Base-by-base conservation (phyloP, 306 rosid genomes). In the Quercus variabilis region DNA sequence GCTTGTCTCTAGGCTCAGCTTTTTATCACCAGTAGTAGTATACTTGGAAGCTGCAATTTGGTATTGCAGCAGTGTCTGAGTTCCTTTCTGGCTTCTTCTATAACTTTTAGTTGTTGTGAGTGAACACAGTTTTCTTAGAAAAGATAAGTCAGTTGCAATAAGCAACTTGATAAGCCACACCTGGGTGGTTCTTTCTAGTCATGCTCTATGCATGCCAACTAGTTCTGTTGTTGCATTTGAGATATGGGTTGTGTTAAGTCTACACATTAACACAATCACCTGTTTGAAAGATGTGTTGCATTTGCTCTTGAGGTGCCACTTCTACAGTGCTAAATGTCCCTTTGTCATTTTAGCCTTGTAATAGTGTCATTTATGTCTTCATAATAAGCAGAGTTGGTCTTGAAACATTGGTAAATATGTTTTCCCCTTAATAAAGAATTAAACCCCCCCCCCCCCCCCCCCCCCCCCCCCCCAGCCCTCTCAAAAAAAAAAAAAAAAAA, bases 391-490 rank as follows among this genome's bases (percentile, higher is more conserved):
- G 49, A 33, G 51, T 67, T 67, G 51, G 25, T 33, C 52, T 67
- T 33, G 51, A 67, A 67, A 33, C 38, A 30, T 63, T 63, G 18
- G 20, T 31, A 33, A 31, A 23, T 67, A 19, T 67, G 71, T 19
- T 67, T 33, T 67, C 5, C 52, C 71, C 26, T 8, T 17, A 67
- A 19, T 8, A 11, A 19, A 33, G 25, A 7, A 58, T 21, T 11
- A 43, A 65, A 6, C 2, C 43, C 2, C 18, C 0, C 41, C 19
- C 5, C 6, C 6, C 41, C 1, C 2, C 9, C 43, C 2, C 2
- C 2, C 2, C 9, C 9, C 2, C 46, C 0, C 43, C 0, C 3
- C 10, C 9, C 0, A 6, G n/a, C n/a, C n/a, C n/a, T n/a, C n/a
- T n/a, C n/a, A n/a, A 21, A 21, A 21, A 21, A 21, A 21, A 21